phyloP scores from a whole-genome alignment of 768 basidiomycete species.

The Russula vinacea region DNA sequence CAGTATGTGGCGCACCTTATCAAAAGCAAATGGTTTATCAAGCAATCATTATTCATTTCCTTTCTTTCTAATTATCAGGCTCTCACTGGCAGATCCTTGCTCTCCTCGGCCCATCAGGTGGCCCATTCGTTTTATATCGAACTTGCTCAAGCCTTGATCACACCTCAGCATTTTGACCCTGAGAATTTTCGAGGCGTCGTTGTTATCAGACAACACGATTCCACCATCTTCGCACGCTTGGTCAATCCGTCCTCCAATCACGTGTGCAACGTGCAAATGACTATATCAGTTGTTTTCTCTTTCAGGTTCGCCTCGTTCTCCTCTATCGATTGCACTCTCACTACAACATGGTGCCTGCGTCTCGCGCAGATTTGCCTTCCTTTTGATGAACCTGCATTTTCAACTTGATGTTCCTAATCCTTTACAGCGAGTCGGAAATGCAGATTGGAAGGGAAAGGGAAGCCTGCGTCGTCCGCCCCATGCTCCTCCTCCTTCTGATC shows the following conservation, averaged over 20 bases:
- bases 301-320: conserved; percentile 1
- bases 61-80: not conserved
- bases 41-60: not conserved
- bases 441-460: conserved; percentile 10
- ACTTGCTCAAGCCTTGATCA: not conserved
- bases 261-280: not conserved
- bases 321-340: conserved; percentile 5
- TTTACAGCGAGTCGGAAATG: not conserved
- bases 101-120: not conserved
- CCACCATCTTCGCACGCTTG: not conserved
- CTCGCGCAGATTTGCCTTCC: conserved; percentile 5
- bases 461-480: not conserved
- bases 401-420: fast-evolving
- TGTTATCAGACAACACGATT: too few species aligned
- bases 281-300: not conserved
- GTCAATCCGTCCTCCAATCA: not conserved
- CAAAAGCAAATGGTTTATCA: too few species aligned
- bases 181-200: not conserved
- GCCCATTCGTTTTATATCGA: not conserved
- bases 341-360: not conserved
- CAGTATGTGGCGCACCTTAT: too few species aligned
- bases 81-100: not conserved
- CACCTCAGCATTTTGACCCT: not conserved
- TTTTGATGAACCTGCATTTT: conserved; percentile 4
- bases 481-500: not conserved